phyloP scores from a whole-genome alignment of 306 rosid genomes.

The Crotalaria pallida region DNA sequence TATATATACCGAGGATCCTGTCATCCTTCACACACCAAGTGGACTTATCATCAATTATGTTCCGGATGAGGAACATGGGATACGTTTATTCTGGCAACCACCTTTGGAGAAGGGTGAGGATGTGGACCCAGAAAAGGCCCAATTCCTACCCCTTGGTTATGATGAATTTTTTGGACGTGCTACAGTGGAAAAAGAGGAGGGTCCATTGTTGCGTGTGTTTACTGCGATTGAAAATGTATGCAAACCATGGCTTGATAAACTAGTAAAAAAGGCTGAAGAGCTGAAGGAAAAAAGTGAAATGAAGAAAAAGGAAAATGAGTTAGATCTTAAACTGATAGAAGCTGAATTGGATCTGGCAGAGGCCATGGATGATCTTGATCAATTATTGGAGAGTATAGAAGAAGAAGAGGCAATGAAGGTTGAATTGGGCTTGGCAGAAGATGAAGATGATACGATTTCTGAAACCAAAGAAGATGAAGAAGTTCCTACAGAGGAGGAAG shows the following conservation, averaged over 20 bases:
- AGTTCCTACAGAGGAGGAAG: slow-evolving; percentile 32
- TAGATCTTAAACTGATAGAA: slow-evolving; percentile 65
- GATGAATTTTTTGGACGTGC: slow-evolving; percentile 71
- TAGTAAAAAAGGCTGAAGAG: slow-evolving; percentile 69
- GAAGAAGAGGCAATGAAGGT: slow-evolving; percentile 65
- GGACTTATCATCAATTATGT: slow-evolving; percentile 71
- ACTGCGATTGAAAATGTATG: slow-evolving; percentile 44
- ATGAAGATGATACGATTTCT: slow-evolving; percentile 40
- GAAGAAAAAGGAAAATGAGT: slow-evolving; percentile 44
- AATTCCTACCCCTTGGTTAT: slow-evolving; percentile 73
- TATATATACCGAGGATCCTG: slow-evolving; percentile 61
- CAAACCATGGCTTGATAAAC: slow-evolving; percentile 45
- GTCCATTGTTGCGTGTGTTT: slow-evolving; percentile 31
- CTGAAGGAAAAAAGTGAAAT: slow-evolving; percentile 47
- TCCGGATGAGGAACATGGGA: slow-evolving; percentile 70
- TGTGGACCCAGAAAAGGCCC: slow-evolving; percentile 59
- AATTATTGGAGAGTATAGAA: slow-evolving; percentile 50
- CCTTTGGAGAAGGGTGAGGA: slow-evolving; percentile 56
- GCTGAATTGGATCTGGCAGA: slow-evolving; percentile 73
- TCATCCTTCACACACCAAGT: slow-evolving; percentile 82
- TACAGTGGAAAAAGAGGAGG: slow-evolving; percentile 12
- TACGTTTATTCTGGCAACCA: slow-evolving; percentile 93
- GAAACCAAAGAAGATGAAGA: slow-evolving; percentile 40
- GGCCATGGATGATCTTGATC: slow-evolving; percentile 65
- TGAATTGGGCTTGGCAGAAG: slow-evolving; percentile 49